Conservation (phyloP, 2,329 filamentous ascomycete species). For the Tolypocladium pustulatum region DNA sequence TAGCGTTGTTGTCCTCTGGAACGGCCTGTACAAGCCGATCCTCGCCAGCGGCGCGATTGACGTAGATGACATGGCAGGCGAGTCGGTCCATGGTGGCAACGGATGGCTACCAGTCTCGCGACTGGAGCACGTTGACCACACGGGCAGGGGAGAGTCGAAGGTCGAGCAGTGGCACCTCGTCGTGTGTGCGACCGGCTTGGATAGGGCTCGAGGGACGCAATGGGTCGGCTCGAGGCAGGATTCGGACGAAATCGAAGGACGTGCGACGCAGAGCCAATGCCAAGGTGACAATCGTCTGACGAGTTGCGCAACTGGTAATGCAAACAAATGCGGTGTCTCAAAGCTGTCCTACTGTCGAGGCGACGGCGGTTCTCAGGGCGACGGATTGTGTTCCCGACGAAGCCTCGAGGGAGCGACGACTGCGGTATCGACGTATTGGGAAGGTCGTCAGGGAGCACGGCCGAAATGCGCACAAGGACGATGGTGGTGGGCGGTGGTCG, state of each 20-base stretch:
- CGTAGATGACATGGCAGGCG: conserved; percentile 49
- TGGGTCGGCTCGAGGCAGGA: neutral
- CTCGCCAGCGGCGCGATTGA: conserved; percentile 41
- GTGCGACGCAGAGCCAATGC: neutral
- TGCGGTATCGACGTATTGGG: neutral
- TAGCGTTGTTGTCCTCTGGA: conserved; percentile 5
- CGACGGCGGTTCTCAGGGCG: neutral
- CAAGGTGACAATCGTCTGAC: neutral
- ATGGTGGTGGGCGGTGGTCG: neutral
- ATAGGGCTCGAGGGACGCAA: neutral
- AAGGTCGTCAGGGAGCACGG: neutral
- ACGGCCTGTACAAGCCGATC: conserved; percentile 30
- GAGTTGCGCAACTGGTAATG: neutral
- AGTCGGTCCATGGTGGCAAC: conserved; percentile 46
- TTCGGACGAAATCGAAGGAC: neutral
- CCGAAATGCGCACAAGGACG: neutral
- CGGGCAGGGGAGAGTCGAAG: conserved; percentile 12
- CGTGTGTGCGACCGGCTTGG: neutral
- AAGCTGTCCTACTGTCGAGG: neutral
- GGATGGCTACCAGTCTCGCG: conserved; percentile 49
- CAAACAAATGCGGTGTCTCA: neutral
- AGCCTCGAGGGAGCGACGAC: neutral
- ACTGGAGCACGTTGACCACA: conserved; percentile 48
- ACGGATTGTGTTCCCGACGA: neutral
- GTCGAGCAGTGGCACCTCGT: neutral